Conservation (phyloP, 2,329 filamentous ascomycete genomes). For the Pseudogymnoascus sp. region DNA sequence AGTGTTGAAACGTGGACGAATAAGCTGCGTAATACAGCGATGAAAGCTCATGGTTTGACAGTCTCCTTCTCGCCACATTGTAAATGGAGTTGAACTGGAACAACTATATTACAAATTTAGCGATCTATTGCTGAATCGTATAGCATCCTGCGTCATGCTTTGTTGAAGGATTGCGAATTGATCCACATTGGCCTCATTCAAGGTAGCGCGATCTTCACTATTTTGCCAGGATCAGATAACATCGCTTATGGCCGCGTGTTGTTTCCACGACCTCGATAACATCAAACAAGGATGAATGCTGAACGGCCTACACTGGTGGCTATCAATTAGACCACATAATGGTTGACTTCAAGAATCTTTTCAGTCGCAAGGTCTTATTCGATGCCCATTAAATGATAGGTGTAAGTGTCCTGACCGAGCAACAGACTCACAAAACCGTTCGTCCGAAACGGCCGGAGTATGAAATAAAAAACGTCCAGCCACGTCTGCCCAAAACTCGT, state of each 20-base stretch:
- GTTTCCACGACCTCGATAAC: neutral
- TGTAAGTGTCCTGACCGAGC: neutral
- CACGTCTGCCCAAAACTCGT: neutral
- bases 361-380: neutral
- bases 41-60: too few relatives aligned
- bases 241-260: neutral
- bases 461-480: neutral
- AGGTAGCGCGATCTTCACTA: conserved; percentile 14
- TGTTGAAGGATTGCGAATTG: neutral
- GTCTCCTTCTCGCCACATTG: too few relatives aligned
- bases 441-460: conserved; percentile 1
- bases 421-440: neutral
- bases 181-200: neutral
- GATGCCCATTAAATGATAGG: neutral
- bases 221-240: conserved; percentile 15
- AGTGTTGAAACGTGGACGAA: too few relatives aligned
- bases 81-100: too few relatives aligned
- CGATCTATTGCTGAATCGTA: neutral
- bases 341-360: conserved; percentile 5
- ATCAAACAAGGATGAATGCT: neutral
- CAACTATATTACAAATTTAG: neutral
- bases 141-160: neutral
- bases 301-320: neutral
- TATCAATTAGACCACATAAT: neutral
- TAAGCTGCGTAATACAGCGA: too few relatives aligned